Base-by-base conservation (phyloP, 805 yeast species). In the Candida corydali region DNA sequence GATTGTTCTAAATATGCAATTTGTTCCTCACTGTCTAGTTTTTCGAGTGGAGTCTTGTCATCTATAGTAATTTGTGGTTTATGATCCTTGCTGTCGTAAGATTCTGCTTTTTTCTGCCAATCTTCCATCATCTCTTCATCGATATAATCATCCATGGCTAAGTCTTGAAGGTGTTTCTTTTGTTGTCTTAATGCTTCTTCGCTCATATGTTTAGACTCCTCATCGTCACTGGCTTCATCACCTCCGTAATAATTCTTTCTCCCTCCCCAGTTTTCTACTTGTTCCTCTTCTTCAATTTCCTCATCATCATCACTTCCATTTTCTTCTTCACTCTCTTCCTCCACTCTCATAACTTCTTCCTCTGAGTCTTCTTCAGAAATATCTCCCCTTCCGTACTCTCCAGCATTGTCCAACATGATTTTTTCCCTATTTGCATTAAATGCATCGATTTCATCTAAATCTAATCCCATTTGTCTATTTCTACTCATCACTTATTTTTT, bases 131-230 rank as follows among this genome's bases (percentile, higher is more conserved):
- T 75, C 39, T 80, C 89, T 39, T 86, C 95, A 44, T 86, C 93
- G 48, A 66, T 47, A 39, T 55, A 67, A 41, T 67, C 73, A 37
- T 62, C 85, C 74, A 83, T 80, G 32, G 78, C 76, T 48, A 89
- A 67, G 30, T 83, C 94, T 46, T 78, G 78, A 40, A 86, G 61
- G 56, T 88, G 70, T 42, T 59, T 60, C 64, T 83, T 84, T 61
- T 89, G 97, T 47, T 86, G 79, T 52, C 87, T 78, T 33, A 86
- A 53, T 0, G 98, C 98, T 61, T 93, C 97, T 49, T 78, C 80
- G 40, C 91, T 93, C 61, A 88, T 80, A 43, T 76, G 80, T 43
- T 77, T 80, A 4, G 86, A 84, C 22, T 78, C 80, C 37, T 79
- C 94, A 22, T 82, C 91, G 45, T 85, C 94, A 57, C 71, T 86